Percentiles rank a stretch among this genome's conserved stretches.
Evolutionary conservation across 495 filamentous ascomycete species (phyloP).

Genomic region (Neurospora sp.): DNA sequence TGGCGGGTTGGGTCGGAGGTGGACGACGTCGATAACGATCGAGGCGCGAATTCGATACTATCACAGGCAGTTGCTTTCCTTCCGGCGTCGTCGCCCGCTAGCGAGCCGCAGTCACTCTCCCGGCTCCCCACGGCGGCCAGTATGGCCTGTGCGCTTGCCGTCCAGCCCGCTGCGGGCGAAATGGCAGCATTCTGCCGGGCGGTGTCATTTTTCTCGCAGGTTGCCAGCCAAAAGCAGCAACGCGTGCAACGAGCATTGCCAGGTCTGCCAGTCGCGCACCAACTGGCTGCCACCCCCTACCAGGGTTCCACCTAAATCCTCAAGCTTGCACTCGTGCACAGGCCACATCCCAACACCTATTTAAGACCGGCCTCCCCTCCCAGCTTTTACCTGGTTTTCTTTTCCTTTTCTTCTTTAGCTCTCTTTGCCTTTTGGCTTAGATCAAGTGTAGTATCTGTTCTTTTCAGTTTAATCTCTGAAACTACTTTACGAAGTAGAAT

Average conservation of each 20-base stretch:
- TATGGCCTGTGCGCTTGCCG: neutral
- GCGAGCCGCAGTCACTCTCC: neutral
- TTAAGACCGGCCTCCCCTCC: constrained; percentile 11
- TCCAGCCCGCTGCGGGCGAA: neutral
- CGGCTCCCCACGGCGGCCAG: neutral
- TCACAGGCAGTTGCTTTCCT: neutral
- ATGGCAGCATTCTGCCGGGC: constrained; percentile 7
- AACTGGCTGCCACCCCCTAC: neutral
- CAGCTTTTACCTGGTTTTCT: constrained; percentile 8
- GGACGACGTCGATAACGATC: neutral
- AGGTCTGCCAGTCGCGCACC: neutral
- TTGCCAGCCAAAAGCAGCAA: neutral
- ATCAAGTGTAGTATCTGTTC: constrained; percentile 99
- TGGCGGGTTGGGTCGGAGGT: neutral
- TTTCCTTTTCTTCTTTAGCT: constrained; percentile 32
- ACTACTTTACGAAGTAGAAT: constrained; percentile 52
- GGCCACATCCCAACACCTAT: constrained; percentile 12
- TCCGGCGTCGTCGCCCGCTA: neutral
- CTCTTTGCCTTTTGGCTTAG: constrained; percentile 66
- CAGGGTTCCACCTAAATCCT: neutral
- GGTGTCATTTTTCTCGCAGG: neutral
- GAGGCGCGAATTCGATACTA: neutral
- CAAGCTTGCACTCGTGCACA: constrained; percentile 13
- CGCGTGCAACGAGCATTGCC: neutral
- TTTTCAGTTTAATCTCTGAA: constrained; percentile 84